Evolutionary conservation across 2,329 filamentous ascomycete species (phyloP).

Genomic region (Pyrenophora teres): DNA sequence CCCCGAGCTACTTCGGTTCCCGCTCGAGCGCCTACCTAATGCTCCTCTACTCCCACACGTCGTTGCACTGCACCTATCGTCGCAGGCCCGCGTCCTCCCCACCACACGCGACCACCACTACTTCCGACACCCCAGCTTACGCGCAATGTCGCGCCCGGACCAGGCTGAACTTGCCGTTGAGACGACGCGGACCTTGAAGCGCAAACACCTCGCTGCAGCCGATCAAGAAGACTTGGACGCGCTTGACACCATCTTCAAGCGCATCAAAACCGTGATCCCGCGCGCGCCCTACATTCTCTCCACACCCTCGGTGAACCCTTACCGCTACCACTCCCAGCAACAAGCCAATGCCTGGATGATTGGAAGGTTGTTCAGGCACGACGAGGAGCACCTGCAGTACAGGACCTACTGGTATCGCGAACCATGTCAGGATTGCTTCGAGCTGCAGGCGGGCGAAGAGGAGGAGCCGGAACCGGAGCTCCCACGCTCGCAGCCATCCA

Average conservation of each 20-base stretch:
- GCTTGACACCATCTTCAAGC: slow-evolving; percentile 50
- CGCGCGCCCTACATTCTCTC: slow-evolving; percentile 54
- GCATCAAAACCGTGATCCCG: slow-evolving; percentile 51
- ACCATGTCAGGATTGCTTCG: slow-evolving; percentile 54
- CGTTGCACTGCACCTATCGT: slow-evolving; percentile 10
- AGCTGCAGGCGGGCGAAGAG: slow-evolving; percentile 59
- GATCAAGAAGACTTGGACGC: slow-evolving; percentile 47
- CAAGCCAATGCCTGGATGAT: slow-evolving; percentile 50
- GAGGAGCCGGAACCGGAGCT: slow-evolving; percentile 55
- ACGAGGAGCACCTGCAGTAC: slow-evolving; percentile 66
- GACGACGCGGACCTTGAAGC: slow-evolving; percentile 35
- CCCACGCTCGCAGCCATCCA: slow-evolving; percentile 39
- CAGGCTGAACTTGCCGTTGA: slow-evolving; percentile 27
- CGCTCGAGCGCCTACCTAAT: slow-evolving; percentile 19
- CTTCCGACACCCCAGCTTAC: slow-evolving; percentile 3
- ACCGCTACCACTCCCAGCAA: slow-evolving; percentile 50
- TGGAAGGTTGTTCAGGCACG: slow-evolving; percentile 58
- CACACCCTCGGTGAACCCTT: slow-evolving; percentile 53
- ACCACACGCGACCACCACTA: slow-evolving; percentile 4
- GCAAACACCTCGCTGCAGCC: slow-evolving; percentile 31
- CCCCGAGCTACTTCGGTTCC: neutral
- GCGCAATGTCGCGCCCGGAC: slow-evolving; percentile 42
- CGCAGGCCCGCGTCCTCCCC: slow-evolving; percentile 10
- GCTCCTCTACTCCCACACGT: slow-evolving; percentile 21
- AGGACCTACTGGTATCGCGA: slow-evolving; percentile 65